Conservation (phyloP, 768 basidiomycete genomes). For the Tylopilus cervinicoccineus region DNA sequence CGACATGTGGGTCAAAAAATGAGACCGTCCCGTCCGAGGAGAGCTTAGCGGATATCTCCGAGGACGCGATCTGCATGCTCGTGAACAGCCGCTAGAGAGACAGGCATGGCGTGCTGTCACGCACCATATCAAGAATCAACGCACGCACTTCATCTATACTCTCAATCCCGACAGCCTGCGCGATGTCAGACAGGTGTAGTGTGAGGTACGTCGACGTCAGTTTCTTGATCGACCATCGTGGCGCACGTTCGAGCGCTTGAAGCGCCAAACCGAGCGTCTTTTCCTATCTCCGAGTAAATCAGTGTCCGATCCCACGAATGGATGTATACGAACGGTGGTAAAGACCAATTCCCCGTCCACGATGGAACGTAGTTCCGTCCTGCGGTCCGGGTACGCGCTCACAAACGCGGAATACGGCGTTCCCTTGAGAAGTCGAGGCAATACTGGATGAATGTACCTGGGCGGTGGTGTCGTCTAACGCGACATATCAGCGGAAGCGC, state of each 20-base stretch:
- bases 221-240: constrained; percentile 74
- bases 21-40: constrained; percentile 68
- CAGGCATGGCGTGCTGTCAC: constrained; percentile 16
- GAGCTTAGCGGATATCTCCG: constrained; percentile 67
- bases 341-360: constrained; percentile 57
- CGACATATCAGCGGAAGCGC: not conserved
- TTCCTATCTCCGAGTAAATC: constrained; percentile 43
- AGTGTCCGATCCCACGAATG: not conserved
- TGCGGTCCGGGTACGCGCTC: constrained; percentile 60
- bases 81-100: not conserved
- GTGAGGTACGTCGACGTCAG: constrained; percentile 83
- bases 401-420: constrained; percentile 64
- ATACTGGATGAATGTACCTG: constrained; percentile 63
- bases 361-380: constrained; percentile 41
- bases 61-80: constrained; percentile 57
- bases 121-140: constrained; percentile 72
- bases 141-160: constrained; percentile 52
- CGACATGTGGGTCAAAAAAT: constrained; percentile 61
- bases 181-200: constrained; percentile 70
- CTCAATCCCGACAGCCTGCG: constrained; percentile 39
- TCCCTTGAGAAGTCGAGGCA: constrained; percentile 60
- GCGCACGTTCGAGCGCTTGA: constrained; percentile 65
- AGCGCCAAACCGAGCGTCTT: constrained; percentile 66
- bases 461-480: constrained; percentile 47
- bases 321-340: constrained; percentile 38